Percentiles rank a stretch among this genome's conserved stretches.
These are phyloP conservation scores for Fragaria vesca DNA, from an alignment of 306 rosid species.

Conservation along the genomic window DNA sequence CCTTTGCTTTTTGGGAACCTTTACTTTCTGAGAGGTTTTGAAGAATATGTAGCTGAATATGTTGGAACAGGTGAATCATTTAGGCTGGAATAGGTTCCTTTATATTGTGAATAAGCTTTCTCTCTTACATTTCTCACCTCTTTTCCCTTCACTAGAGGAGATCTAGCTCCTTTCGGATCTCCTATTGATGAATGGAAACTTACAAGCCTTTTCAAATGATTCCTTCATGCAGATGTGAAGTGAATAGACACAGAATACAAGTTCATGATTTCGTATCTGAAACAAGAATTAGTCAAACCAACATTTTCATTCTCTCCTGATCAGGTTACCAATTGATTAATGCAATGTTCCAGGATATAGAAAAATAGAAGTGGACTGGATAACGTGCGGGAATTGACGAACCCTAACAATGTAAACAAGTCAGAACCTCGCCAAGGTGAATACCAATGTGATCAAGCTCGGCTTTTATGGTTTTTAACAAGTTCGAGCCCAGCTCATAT, in stretches of 20 bases:
- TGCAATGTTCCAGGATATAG: background rate
- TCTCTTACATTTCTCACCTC: background rate
- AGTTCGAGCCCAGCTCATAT: background rate
- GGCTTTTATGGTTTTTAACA: background rate
- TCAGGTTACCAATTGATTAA: background rate
- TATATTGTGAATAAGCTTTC: background rate
- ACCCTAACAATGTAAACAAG: background rate
- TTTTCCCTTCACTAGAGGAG: background rate
- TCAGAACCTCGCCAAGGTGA: background rate
- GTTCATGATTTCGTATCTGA: background rate
- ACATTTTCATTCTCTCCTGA: background rate
- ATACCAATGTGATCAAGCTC: background rate
- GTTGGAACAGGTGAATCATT: conserved; percentile 32
- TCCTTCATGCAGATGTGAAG: background rate
- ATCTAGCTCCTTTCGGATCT: background rate
- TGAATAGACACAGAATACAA: background rate
- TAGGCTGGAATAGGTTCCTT: background rate
- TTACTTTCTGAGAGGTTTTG: conserved; percentile 4
- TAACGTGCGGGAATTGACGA: background rate
- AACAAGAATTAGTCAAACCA: background rate
- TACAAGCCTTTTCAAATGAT: background rate
- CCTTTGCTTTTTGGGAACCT: conserved; percentile 43
- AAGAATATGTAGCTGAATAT: conserved; percentile 21
- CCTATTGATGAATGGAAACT: background rate
- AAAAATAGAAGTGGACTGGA: too few species aligned